Base-by-base conservation (phyloP, 495 filamentous ascomycete species). In the Podospora bellae-mahoneyi region DNA sequence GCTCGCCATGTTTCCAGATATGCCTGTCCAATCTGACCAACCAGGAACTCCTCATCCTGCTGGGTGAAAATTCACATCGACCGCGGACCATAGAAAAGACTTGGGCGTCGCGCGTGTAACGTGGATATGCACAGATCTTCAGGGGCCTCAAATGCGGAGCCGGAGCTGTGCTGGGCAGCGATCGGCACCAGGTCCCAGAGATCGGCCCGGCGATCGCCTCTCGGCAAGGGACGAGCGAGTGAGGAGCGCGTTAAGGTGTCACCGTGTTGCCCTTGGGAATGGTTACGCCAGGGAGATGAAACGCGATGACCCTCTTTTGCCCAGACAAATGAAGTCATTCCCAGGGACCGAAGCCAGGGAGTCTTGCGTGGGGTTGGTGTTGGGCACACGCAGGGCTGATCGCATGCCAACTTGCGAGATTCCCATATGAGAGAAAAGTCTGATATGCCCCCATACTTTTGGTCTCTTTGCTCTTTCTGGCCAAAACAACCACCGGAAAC, bases 61-160 rank as follows among this genome's bases (percentile, higher is more conserved):
- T 48, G 39, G 39, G 39, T 3, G 9, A 6, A 48, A 10, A 48
- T 48, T 48, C 9, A 6, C 39, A 18, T 48, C 9, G 39, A 48
- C 39, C 39, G 13, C 7, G 15, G 39, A 16, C 39, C 39, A 48
- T 2, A 10, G 15, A 10, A 13, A 16, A 27, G 26, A 20, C 18
- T 60, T 39, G 28, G 48, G 39, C 19, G 20, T 19, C 30, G 26
- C 32, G 58, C 57, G 20, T 66, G 63, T 55, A 28, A 65, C 56
- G 27, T 30, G 19, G 30, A 54, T 28, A 56, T 54, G 48, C 19
- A 18, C 53, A 61, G 69, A 70, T 70, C 56, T 59, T 70, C 69
- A 70, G 69, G 69, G 65, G 69, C 56, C 28, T 15, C 2, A 27
- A 64, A 44, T 64, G 61, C 64, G 64, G 64, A 56, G 64, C 15